Evolutionary conservation across 139 green algal genomes (phyloP).

Genomic region (Asterochloris sp.): DNA sequence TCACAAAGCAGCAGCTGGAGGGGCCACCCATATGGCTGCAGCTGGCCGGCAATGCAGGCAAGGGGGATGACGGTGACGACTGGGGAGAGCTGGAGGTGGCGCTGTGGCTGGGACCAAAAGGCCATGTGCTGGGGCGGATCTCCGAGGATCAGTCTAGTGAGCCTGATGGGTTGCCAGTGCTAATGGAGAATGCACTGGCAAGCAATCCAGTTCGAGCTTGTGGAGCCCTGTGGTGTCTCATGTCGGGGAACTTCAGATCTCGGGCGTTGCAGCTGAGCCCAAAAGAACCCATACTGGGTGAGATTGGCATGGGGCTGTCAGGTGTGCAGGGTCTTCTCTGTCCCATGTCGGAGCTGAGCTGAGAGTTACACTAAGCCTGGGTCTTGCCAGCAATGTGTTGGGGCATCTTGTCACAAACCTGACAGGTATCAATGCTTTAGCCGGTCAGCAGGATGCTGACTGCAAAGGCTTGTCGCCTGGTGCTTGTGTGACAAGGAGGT

Average conservation of each 20-base stretch:
- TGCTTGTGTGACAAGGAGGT: too few relatives aligned
- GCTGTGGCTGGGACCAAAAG: constrained; percentile 2
- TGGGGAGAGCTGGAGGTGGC: background rate
- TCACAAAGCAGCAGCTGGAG: background rate
- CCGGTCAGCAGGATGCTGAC: too few relatives aligned
- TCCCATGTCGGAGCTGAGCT: too few relatives aligned
- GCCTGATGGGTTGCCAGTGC: too few relatives aligned
- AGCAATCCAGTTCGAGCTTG: background rate
- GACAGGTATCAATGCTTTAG: too few relatives aligned
- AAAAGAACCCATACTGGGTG: background rate
- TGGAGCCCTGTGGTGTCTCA: background rate
- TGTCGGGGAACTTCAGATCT: background rate
- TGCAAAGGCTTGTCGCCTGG: too few relatives aligned
- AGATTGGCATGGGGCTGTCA: background rate
- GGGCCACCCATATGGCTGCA: background rate
- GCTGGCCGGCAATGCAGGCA: background rate
- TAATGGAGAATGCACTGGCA: background rate
- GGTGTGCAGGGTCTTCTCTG: background rate
- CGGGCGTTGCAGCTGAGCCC: background rate
- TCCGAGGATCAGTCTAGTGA: background rate
- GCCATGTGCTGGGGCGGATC: background rate
- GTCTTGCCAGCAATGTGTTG: too few relatives aligned
- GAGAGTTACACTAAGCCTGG: too few relatives aligned
- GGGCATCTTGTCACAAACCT: too few relatives aligned
- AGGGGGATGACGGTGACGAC: background rate